phyloP scores from a whole-genome alignment of 2,329 filamentous ascomycete genomes.

The Trichoderma koningiopsis region DNA sequence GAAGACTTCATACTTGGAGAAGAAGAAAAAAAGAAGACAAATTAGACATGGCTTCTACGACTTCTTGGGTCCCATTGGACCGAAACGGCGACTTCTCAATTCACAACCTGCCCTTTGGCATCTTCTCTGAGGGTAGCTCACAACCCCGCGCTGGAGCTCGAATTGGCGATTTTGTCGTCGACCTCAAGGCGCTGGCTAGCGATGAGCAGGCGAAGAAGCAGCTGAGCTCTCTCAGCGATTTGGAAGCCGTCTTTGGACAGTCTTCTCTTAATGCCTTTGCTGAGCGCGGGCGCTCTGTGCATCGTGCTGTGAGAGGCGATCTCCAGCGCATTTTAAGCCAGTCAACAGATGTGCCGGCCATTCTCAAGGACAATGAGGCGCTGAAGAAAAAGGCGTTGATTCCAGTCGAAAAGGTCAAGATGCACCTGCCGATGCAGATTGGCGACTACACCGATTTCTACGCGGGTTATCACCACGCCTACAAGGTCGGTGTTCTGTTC shows the following conservation, averaged over 20 bases:
- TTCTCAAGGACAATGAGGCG: conserved; percentile 42
- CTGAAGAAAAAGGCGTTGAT: conserved; percentile 38
- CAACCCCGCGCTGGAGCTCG: conserved; percentile 68
- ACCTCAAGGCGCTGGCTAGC: conserved; percentile 63
- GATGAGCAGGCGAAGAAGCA: conserved; percentile 37
- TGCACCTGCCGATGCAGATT: conserved; percentile 74
- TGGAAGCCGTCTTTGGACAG: conserved; percentile 34
- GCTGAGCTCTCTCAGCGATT: conserved; percentile 40
- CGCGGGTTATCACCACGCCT: conserved; percentile 77
- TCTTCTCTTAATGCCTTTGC: conserved; percentile 40
- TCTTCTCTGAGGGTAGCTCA: conserved; percentile 64
- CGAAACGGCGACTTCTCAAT: conserved; percentile 60
- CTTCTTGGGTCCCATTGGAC: conserved; percentile 26
- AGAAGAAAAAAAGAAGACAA: not conserved
- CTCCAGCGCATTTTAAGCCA: conserved; percentile 63
- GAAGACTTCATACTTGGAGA: not conserved
- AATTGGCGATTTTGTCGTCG: conserved; percentile 71
- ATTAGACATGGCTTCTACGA: conserved; percentile 3
- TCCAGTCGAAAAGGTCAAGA: conserved; percentile 52
- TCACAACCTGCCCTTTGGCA: conserved; percentile 80
- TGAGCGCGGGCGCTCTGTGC: conserved; percentile 65
- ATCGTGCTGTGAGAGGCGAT: conserved; percentile 69
- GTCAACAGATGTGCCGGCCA: conserved; percentile 46
- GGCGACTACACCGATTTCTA: conserved; percentile 88
- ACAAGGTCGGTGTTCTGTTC: conserved; percentile 69